phyloP scores from a whole-genome alignment of 768 basidiomycete species.

The Mycena alexandri region DNA sequence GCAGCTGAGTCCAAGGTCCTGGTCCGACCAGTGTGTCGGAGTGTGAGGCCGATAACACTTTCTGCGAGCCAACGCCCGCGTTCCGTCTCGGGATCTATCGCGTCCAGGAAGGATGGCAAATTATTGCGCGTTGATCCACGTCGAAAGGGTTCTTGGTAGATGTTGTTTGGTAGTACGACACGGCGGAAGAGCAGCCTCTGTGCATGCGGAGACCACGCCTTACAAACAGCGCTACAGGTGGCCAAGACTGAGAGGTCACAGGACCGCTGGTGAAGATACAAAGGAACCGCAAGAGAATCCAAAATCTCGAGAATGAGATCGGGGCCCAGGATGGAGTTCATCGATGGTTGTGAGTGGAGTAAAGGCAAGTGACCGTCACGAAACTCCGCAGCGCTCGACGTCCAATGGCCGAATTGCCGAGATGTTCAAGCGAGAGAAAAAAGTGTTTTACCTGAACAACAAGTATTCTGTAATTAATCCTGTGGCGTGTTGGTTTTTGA shows the following conservation, averaged over 20 bases:
- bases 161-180: constrained; percentile 47
- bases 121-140: constrained; percentile 6
- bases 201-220: constrained; percentile 56
- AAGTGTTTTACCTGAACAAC: no score
- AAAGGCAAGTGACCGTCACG: no score
- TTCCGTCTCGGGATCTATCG: constrained; percentile 31
- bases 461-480: no score
- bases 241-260: constrained; percentile 45
- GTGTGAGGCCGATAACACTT: constrained; percentile 29
- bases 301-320: constrained; percentile 36
- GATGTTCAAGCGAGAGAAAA: no score
- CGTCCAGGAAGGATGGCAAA: constrained; percentile 28
- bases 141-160: constrained; percentile 23
- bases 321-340: constrained; percentile 8
- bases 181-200: constrained; percentile 61
- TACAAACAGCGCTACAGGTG: constrained; percentile 57
- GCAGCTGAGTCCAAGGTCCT: not conserved
- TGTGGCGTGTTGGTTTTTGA: no score
- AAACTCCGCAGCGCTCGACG: no score
- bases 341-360: no score
- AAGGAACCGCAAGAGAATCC: constrained; percentile 26
- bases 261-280: constrained; percentile 27
- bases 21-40: constrained; percentile 26
- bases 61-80: constrained; percentile 28
- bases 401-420: no score